Evolutionary conservation across 495 filamentous ascomycete species (phyloP), one percentile per base, ranked within the genome.

Genomic region (Hypoxylon cercidicola): DNA sequence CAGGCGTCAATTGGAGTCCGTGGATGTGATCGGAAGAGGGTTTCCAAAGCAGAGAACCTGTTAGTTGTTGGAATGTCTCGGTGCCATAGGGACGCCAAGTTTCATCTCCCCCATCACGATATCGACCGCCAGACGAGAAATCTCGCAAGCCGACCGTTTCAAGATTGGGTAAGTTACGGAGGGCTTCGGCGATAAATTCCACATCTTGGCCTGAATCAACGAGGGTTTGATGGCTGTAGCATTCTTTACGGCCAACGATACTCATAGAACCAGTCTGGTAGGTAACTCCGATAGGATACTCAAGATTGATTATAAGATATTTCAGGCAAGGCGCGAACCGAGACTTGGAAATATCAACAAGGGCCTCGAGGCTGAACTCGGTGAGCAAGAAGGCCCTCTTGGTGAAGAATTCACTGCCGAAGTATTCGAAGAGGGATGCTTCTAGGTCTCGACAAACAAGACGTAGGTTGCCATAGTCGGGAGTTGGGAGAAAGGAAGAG

Each of bases 361-460:
- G 77, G 0, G 80, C 74, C 56, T 79, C 67, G 4, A 87, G 75
- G 61, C 82, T 83, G 48, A 69, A 71, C 20, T 76, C 65, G 9
- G 74, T 77, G 57, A 83, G 66, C 77, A 84, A 82, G 72, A 87
- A 87, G 65, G 84, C 81, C 45, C 79, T 79, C 65, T 83, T 84
- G 16, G 75, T 71, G 68, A 87, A 87, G 74, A 84, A 87, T 63
- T 85, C 83, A 18, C 70, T 69, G 9, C 79, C 65, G 62, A 87
- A 87, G 20, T 55, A 69, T 54, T 77, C 60, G 69, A 78, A 80
- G 13, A 84, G 68, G 4, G 60, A 49, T 6, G 44, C 64, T 49
- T 85, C 84, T n/a, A 84, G 44, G 19, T 59, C 49, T 54, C 72
- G 80, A 74, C 82, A 84, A 7, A 75, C 76, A 19, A 70, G 60